phyloP scores from a whole-genome alignment of 192 early-diverging fungal genomes.

The Phycomyces nitens region DNA sequence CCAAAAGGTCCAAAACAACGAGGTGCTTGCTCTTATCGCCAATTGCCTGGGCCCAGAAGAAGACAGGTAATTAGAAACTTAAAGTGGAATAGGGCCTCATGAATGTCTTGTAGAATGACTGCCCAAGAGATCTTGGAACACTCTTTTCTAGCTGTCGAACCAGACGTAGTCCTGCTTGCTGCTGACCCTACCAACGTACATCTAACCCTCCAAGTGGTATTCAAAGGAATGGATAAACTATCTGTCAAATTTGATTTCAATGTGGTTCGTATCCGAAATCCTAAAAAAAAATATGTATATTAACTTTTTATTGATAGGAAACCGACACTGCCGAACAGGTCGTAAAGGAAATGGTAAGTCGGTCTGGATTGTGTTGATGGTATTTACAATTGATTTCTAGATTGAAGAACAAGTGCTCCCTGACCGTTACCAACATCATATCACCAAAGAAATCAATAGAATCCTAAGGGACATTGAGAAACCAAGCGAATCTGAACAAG shows the following conservation, averaged over 20 bases:
- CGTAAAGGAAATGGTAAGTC: conserved; percentile 59
- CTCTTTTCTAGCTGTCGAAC: conserved; percentile 47
- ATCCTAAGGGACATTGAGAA: conserved; percentile 72
- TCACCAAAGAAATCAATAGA: conserved; percentile 79
- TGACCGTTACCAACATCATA: conserved; percentile 68
- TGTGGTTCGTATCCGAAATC: conserved; percentile 29
- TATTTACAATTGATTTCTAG: no score
- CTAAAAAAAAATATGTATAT: neutral
- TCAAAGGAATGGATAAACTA: conserved; percentile 52
- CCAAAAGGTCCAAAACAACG: conserved; percentile 52
- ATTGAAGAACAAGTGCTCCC: conserved; percentile 78
- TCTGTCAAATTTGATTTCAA: conserved; percentile 87
- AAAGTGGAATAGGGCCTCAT: neutral
- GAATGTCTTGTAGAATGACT: conserved; percentile 41
- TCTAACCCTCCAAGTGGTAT: conserved; percentile 47
- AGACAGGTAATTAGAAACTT: conserved; percentile 22
- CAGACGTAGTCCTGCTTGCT: conserved; percentile 39
- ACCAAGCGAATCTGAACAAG: conserved; percentile 25
- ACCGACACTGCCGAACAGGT: conserved; percentile 74
- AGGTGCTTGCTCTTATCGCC: conserved; percentile 62
- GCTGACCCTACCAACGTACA: conserved; percentile 46
- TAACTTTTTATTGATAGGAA: conserved; percentile 40
- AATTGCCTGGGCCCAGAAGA: conserved; percentile 62
- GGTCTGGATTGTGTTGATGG: no score
- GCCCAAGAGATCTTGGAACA: conserved; percentile 54